Evolutionary conservation across 2,329 filamentous ascomycete species (phyloP).

Genomic region (Myriosclerotinia duriaeana): DNA sequence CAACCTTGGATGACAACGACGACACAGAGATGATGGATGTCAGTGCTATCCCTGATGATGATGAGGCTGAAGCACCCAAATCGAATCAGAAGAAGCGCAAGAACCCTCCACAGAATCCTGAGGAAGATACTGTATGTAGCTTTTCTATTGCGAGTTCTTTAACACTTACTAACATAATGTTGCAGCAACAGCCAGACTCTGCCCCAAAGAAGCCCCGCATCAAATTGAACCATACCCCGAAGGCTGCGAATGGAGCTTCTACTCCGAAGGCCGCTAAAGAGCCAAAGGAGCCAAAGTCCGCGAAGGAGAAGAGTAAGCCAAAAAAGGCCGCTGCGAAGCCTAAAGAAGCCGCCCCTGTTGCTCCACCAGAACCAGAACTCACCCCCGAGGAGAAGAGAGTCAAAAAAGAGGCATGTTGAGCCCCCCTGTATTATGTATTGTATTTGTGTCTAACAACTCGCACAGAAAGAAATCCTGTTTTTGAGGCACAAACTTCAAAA

Average conservation of each 20-base stretch:
- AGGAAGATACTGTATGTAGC: conserved; percentile 64
- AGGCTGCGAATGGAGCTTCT: conserved; percentile 56
- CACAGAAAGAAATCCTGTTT: conserved; percentile 78
- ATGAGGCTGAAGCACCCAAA: conserved; percentile 49
- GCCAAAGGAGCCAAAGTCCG: conserved; percentile 43
- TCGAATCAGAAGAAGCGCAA: conserved; percentile 77
- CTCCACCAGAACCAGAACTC: conserved; percentile 57
- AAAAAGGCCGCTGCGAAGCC: conserved; percentile 56
- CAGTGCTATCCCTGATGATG: conserved; percentile 53
- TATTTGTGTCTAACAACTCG: conserved; percentile 40
- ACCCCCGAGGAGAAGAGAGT: conserved; percentile 56
- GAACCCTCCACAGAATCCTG: conserved; percentile 55
- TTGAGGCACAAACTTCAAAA: conserved; percentile 93
- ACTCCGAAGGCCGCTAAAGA: conserved; percentile 34
- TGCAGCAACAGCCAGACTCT: conserved; percentile 46
- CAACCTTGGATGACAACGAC: conserved; percentile 53
- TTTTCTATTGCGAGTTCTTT: background rate
- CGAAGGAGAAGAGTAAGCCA: conserved; percentile 42
- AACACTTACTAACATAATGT: conserved; percentile 3
- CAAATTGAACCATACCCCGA: conserved; percentile 65
- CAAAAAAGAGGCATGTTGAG: conserved; percentile 56
- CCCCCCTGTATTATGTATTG: background rate
- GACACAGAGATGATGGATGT: conserved; percentile 61
- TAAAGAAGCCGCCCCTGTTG: conserved; percentile 54
- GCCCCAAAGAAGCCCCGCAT: conserved; percentile 66